A percentile compares a stretch with the other conserved stretches of the same genome.
phyloP scores from a whole-genome alignment of 2,329 filamentous ascomycete species.

The Aspergillus pseudoglaucus region DNA sequence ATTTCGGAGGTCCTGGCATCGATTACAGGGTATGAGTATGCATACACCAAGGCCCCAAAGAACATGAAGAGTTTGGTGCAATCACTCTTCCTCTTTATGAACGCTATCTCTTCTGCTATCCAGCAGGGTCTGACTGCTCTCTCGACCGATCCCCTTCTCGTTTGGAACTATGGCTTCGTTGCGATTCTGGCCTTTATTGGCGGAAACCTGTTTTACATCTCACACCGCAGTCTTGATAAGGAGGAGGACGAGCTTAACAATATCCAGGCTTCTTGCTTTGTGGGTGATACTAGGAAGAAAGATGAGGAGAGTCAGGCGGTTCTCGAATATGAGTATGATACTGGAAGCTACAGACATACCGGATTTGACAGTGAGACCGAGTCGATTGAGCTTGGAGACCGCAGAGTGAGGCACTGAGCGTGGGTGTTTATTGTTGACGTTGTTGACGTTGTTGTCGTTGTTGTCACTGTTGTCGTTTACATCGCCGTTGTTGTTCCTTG shows the following conservation, averaged over 20 bases:
- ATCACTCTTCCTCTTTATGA: slow-evolving; percentile 63
- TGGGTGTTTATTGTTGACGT: no score
- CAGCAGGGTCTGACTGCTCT: slow-evolving; percentile 61
- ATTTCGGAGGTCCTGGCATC: slow-evolving; percentile 53
- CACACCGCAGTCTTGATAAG: slow-evolving; percentile 56
- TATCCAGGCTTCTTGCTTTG: slow-evolving; percentile 12
- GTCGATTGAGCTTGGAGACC: no score
- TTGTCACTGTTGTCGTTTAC: no score
- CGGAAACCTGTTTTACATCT: slow-evolving; percentile 61
- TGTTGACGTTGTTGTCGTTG: no score
- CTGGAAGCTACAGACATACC: not conserved
- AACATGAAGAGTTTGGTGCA: slow-evolving; percentile 71
- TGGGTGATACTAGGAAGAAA: not conserved
- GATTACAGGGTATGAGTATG: slow-evolving; percentile 63
- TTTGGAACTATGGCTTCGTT: slow-evolving; percentile 66
- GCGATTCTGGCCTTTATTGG: slow-evolving; percentile 58
- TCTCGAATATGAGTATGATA: not conserved
- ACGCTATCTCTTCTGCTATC: slow-evolving; percentile 60
- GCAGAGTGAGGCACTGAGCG: no score
- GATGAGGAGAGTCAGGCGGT: not conserved
- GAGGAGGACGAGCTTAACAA: slow-evolving; percentile 63
- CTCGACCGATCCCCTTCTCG: slow-evolving; percentile 57
- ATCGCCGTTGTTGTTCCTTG: no score
- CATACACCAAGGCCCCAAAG: slow-evolving; percentile 67
- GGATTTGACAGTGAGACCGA: no score